These are phyloP conservation scores for Austroboletus niveus DNA, from an alignment of 1,284 basidiomycete genomes.

Conservation along the genomic window DNA sequence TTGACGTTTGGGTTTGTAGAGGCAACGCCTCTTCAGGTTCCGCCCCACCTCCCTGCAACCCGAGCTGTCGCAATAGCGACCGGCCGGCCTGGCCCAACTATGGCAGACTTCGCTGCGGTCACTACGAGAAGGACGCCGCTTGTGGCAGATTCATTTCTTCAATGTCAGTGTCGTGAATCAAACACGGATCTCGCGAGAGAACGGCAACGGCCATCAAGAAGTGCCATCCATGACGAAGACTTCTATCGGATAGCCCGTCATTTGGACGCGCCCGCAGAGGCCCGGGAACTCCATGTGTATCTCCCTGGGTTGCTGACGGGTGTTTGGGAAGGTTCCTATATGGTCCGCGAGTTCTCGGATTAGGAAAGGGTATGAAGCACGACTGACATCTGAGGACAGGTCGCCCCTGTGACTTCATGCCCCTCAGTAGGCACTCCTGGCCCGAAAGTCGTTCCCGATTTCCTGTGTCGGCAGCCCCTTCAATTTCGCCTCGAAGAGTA, in stretches of 20 bases:
- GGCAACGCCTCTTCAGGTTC: slow-evolving; percentile 39
- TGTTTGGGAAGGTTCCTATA: slow-evolving; percentile 56
- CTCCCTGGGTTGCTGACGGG: slow-evolving; percentile 47
- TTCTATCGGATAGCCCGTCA: slow-evolving; percentile 37
- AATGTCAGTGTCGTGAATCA: slow-evolving; percentile 30
- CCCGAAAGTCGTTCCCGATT: slow-evolving; percentile 21
- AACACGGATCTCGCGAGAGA: slow-evolving; percentile 32
- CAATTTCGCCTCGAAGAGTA: slow-evolving; percentile 34
- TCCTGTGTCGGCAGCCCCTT: slow-evolving; percentile 35
- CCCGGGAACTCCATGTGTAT: slow-evolving; percentile 33
- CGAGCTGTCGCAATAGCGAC: slow-evolving; percentile 41
- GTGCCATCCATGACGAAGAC: slow-evolving; percentile 40
- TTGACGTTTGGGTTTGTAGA: slow-evolving; percentile 51
- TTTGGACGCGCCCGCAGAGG: slow-evolving; percentile 17
- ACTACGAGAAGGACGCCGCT: slow-evolving; percentile 39
- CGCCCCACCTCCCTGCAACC: slow-evolving; percentile 49
- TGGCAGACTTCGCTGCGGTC: slow-evolving; percentile 45
- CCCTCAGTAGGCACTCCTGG: slow-evolving; percentile 8
- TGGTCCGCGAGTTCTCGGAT: slow-evolving; percentile 39
- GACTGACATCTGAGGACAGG: slow-evolving; percentile 26
- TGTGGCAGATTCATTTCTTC: slow-evolving; percentile 40
- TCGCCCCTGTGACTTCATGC: slow-evolving; percentile 26
- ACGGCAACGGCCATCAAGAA: slow-evolving; percentile 36
- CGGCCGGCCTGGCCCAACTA: slow-evolving; percentile 48
- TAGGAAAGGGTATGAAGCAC: slow-evolving; percentile 7